Conservation (phyloP, 495 filamentous ascomycete species). For the Daldinia concentrica region DNA sequence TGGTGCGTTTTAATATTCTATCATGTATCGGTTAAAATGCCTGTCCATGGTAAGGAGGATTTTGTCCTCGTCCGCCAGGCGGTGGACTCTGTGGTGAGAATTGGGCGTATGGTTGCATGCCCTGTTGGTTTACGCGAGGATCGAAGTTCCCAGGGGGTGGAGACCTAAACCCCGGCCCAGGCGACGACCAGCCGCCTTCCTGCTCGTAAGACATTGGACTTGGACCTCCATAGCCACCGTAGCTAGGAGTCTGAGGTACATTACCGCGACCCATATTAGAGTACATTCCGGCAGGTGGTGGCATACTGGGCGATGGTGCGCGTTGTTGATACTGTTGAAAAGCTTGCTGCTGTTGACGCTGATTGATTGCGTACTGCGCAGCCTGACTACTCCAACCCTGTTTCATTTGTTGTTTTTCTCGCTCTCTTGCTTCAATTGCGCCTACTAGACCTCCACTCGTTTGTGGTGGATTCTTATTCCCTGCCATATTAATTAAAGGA, state of each 20-base stretch:
- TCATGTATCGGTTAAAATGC: constrained; percentile 45
- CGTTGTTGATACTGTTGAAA: constrained; percentile 54
- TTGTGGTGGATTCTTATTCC: constrained; percentile 59
- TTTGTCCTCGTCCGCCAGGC: constrained; percentile 45
- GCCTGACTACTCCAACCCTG: constrained; percentile 75
- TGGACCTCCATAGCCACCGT: constrained; percentile 32
- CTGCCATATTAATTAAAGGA: constrained; percentile 78
- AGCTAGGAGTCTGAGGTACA: constrained; percentile 26
- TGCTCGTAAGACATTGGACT: constrained; percentile 36
- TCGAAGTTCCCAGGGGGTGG: constrained; percentile 43
- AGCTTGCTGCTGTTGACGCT: constrained; percentile 70
- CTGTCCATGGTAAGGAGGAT: constrained; percentile 52
- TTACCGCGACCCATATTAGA: constrained; percentile 42
- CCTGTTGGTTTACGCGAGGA: constrained; percentile 38
- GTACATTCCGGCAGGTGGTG: constrained; percentile 48
- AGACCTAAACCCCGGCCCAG: constrained; percentile 46
- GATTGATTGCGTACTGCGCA: constrained; percentile 81
- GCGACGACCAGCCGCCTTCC: constrained; percentile 38
- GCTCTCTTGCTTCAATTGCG: constrained; percentile 78
- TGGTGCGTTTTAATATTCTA: not conserved
- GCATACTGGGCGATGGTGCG: constrained; percentile 31
- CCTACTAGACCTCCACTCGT: constrained; percentile 72
- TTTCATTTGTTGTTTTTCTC: constrained; percentile 76
- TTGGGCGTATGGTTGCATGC: constrained; percentile 43
- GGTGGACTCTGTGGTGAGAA: constrained; percentile 36